Evolutionary conservation across 2,329 filamentous ascomycete species (phyloP).

Genomic region (Xylariaceae sp.): DNA sequence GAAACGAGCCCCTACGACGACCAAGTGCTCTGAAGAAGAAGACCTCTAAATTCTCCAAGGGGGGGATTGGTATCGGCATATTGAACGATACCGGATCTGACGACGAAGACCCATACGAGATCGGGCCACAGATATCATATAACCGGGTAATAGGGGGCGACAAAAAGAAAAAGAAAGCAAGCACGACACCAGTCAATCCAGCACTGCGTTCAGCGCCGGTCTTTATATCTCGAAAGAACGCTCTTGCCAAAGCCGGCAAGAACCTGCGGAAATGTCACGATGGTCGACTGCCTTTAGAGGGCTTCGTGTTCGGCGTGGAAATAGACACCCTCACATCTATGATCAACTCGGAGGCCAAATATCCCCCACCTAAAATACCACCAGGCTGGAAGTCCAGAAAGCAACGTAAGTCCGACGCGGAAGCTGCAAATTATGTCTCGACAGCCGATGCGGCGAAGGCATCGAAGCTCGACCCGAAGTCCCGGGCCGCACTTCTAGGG

Average conservation of each 20-base stretch:
- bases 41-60: conserved; percentile 50
- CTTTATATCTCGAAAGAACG: conserved; percentile 72
- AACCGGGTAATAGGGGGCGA: conserved; percentile 79
- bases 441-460: conserved; percentile 76
- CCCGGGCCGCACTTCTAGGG: conserved; percentile 78
- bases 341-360: conserved; percentile 47
- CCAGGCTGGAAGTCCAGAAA: conserved; percentile 72
- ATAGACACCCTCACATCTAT: conserved; percentile 51
- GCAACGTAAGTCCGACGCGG: conserved; percentile 39
- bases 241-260: conserved; percentile 41
- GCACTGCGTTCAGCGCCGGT: conserved; percentile 68
- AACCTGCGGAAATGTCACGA: conserved; percentile 77
- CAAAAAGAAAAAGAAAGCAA: conserved; percentile 68
- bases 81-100: conserved; percentile 94
- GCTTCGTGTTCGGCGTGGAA: conserved; percentile 71
- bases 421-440: conserved; percentile 56
- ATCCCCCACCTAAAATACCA: conserved; percentile 69
- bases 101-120: conserved; percentile 90
- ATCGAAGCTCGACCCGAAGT: conserved; percentile 73
- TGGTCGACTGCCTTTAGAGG: conserved; percentile 75
- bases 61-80: conserved; percentile 84
- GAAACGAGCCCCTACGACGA: conserved; percentile 40
- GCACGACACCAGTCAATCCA: conserved; percentile 62
- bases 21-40: conserved; percentile 52
- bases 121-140: conserved; percentile 89